Evolutionary conservation across 2,329 filamentous ascomycete genomes (phyloP), one percentile per base, ranked within the genome.

Genomic region (Hypoxylon sp.): DNA sequence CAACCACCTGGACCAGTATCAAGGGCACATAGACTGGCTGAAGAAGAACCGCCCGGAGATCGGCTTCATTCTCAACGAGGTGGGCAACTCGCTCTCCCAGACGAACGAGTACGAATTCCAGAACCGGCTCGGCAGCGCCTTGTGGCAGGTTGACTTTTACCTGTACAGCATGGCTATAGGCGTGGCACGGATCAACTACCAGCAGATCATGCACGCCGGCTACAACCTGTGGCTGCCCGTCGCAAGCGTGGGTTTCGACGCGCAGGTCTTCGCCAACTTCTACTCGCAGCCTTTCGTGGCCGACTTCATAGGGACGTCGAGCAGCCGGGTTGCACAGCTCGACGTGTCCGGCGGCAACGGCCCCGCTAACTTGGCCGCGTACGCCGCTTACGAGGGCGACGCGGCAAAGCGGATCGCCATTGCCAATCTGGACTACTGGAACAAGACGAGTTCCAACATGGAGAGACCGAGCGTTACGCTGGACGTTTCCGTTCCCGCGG

Each of bases 131-230:
- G 74, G 73, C 13, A 71, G 70, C 8, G 71, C 73, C 4, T 66
- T 75, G 3, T 75, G 73, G 73, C 71, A 73, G 55, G 70, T 74
- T 11, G 73, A 75, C 49, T 73, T 74, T 62, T 74, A 75, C 56
- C 66, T 76, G 1, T 75, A 75, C 51, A 53, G 60, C 42, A 71
- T 75, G 60, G 62, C 55, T 29, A 67, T 75, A n/a, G 74, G 74
- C 40, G 56, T 75, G 21, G 55, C 62, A 7, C 69, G 73, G 13
- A 72, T 76, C 65, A 72, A 76, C 60, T 73, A 73, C 52, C 73
- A 76, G 65, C 73, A 75, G 56, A 73, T 74, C 51, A 73, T 75
- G 73, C 72, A 72, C 58, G 65, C 69, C 3, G 69, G 67, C 0
- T 71, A 64, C 47, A 47, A 69, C 55, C 18, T 73, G 7, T 74